These are phyloP conservation scores for Iris pallida DNA, from an alignment of 116 monocot species.

Conservation along the genomic window DNA sequence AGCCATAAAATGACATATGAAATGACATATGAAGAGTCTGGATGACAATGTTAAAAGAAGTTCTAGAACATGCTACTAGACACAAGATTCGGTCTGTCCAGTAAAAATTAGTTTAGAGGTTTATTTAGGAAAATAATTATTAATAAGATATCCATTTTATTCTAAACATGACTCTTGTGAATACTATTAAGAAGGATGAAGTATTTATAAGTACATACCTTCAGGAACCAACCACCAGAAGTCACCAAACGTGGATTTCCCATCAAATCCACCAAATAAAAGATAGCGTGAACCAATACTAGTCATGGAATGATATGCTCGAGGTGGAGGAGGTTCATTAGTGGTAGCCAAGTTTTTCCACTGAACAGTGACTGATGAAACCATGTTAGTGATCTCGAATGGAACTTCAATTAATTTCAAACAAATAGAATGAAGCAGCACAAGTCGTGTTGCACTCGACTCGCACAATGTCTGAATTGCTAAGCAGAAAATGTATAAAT, in stretches of 20 bases:
- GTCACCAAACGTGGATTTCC: slow-evolving; percentile 88
- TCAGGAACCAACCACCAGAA: slow-evolving; percentile 98
- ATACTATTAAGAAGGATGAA: slow-evolving; percentile 1
- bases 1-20: too few relatives aligned
- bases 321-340: slow-evolving; percentile 76
- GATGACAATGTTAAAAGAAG: too few relatives aligned
- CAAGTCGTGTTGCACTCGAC: too few relatives aligned
- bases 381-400: slow-evolving; percentile 3
- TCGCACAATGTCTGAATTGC: too few relatives aligned
- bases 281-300: slow-evolving; percentile 69
- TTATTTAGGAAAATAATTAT: background rate
- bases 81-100: too few relatives aligned
- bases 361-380: slow-evolving; percentile 82
- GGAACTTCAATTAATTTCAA: too few relatives aligned
- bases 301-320: slow-evolving; percentile 95
- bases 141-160: background rate
- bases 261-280: slow-evolving; percentile 98
- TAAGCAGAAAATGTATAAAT: too few relatives aligned
- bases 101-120: background rate
- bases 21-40: too few relatives aligned
- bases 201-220: slow-evolving; percentile 31
- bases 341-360: slow-evolving; percentile 74
- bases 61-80: too few relatives aligned
- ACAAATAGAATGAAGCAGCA: too few relatives aligned
- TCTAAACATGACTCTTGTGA: background rate